Conservation (phyloP, 2,329 filamentous ascomycete species). For the Pyrenochaeta sp. region DNA sequence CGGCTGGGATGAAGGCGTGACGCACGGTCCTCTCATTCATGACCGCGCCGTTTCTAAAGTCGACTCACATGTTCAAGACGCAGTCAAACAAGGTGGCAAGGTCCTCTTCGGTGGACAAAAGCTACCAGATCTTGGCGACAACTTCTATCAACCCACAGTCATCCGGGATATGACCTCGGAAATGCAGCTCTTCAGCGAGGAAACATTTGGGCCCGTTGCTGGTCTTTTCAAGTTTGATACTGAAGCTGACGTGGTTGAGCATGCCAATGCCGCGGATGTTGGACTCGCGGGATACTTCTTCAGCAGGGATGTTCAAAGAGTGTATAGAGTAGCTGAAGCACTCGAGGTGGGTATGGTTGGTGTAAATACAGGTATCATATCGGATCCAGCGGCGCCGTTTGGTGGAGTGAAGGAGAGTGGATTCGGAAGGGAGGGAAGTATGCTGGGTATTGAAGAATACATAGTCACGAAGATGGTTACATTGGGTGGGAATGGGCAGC, state of each 20-base stretch:
- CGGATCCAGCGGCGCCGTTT: conserved; percentile 58
- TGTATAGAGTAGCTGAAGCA: conserved; percentile 68
- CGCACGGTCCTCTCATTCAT: conserved; percentile 87
- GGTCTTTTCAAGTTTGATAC: conserved; percentile 88
- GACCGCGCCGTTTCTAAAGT: conserved; percentile 67
- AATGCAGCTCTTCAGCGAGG: conserved; percentile 85
- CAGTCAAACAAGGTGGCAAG: conserved; percentile 43
- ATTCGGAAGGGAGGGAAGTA: conserved; percentile 61
- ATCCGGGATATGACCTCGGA: conserved; percentile 84
- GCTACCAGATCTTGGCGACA: conserved; percentile 76
- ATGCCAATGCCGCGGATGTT: conserved; percentile 84
- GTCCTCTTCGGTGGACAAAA: conserved; percentile 66
- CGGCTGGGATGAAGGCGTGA: conserved; percentile 74
- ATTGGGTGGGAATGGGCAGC: conserved; percentile 68
- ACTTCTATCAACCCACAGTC: conserved; percentile 92
- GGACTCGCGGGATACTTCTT: conserved; percentile 96
- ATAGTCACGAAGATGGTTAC: conserved; percentile 58
- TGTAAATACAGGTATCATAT: conserved; percentile 61
- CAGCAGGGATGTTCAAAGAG: conserved; percentile 67
- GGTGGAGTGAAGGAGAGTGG: conserved; percentile 61
- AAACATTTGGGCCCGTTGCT: conserved; percentile 95
- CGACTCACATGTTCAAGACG: conserved; percentile 48
- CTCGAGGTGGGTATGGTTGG: conserved; percentile 89
- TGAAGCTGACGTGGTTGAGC: conserved; percentile 84
- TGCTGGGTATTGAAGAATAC: conserved; percentile 61